Evolutionary conservation across 1,284 basidiomycete genomes (phyloP), one percentile per base, ranked within the genome.

Genomic region (Pterulicium gracile): DNA sequence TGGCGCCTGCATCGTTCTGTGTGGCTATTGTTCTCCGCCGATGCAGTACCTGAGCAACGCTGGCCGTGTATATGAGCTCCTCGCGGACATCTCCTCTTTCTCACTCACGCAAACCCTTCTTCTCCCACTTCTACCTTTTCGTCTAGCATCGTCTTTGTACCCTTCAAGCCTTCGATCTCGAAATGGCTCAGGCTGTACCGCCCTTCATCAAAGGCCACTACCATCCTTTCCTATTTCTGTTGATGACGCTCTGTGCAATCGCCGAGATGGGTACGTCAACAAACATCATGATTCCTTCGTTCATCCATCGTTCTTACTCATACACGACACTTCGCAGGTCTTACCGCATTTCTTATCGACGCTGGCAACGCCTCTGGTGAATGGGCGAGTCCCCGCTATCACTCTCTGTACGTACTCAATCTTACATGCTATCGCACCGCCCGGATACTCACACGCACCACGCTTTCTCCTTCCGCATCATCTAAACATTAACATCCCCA

Each of bases 281-380:
- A 39, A 18, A 39, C 7, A 7, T 7, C 19, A 13, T 17, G 27
- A n/a, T 10, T n/a, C 10, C 27, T 32, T n/a, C 27, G 10, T n/a
- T 7, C n/a, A 32, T 7, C 27, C 10, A 7, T 32, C 10, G 10
- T n/a, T 32, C 27, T 32, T 32, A n/a, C 27, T 32, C n/a, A 7
- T 39, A 17, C 36, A 39, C n/a, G 7, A 32, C 36, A 39, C 36
- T 15, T 39, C 7, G 36, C 15, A 39, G 36, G 36, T 4, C 70
- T 88, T 45, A 75, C 80, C 18, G 73, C 78, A 17, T 87, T 79
- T 60, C 64, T 88, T 55, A 73, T 88, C 56, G 75, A 70, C 45
- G 70, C 72, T 14, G 81, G 79, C 15, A 81, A 79, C 57, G 74
- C 77, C 52, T 62, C 68, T 45, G 62, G 67, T 18, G 74, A 69